Evolutionary conservation across 768 basidiomycete species (phyloP), one percentile per base, ranked within the genome.

Genomic region (Collybia nuda): DNA sequence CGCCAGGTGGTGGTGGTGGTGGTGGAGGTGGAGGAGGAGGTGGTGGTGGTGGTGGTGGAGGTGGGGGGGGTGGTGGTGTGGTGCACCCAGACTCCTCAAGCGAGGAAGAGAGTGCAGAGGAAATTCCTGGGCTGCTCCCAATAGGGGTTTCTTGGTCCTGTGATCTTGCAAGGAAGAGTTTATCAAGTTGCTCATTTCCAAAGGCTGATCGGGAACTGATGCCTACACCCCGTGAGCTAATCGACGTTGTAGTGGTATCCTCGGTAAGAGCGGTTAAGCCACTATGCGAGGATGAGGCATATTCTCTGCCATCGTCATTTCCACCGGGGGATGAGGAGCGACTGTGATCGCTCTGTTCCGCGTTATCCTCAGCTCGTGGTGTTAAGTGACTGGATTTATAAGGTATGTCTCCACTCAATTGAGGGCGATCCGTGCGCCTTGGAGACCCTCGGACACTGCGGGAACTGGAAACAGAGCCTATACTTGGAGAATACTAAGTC

Each of bases 371-470:
- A 18, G 55, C 55, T 21, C 66, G 70, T 15, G 78, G 76, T 15
- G 76, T 67, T 35, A 75, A 65, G 50, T 73, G 71, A 53, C 69
- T 67, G 3, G 69, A 62, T 44, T 72, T 79, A 56, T 69, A 72
- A 45, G 59, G 69, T 48, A 63, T 63, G 46, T 72, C 73, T 48
- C 68, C 61, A 5, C 71, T 74, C 47, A 77, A 65, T 35, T 69
- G 66, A 17, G 77, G 71, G 36, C 77, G 69, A 37, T 80, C 80
- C 18, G 73, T 73, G 17, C 80, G 79, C 55, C 84, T 77, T 36
- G 88, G 87, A 2, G 87, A 88, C 17, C 77, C 82, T 55, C 85
- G 76, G 32, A 87, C 74, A 60, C 86, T 90, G 44, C 87, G 79
- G 36, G 85, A 80, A 62, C 80, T 85, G 5, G 84, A 80, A 24